phyloP scores from a whole-genome alignment of 192 early-diverging fungal species.

The Chytriomyces hyalinus region DNA sequence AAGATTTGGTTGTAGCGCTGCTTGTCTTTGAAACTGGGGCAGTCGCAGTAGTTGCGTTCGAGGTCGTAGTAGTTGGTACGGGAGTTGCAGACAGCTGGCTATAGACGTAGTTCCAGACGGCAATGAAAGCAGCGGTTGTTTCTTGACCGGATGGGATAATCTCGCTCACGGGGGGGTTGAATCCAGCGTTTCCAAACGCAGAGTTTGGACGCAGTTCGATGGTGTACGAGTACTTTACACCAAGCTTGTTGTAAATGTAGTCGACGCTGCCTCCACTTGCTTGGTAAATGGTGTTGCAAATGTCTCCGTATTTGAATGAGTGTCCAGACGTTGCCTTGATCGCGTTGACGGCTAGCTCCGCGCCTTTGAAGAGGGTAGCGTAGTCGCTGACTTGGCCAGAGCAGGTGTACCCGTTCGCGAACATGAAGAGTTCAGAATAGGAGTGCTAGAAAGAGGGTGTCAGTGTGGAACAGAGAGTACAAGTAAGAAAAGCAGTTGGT shows the following conservation, averaged over 20 bases:
- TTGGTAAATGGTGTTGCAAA: conserved; percentile 45
- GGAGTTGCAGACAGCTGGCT: neutral
- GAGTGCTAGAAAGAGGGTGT: conserved; percentile 45
- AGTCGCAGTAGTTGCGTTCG: neutral
- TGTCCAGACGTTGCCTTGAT: conserved; percentile 26
- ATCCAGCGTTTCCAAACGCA: conserved; percentile 17
- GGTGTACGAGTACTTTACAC: conserved; percentile 40
- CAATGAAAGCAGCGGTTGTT: conserved; percentile 31
- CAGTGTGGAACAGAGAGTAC: neutral
- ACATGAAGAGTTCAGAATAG: conserved; percentile 68
- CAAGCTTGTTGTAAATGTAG: conserved; percentile 39
- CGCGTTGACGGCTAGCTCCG: conserved; percentile 33
- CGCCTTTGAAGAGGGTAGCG: conserved; percentile 20
- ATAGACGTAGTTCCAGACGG: conserved; percentile 34
- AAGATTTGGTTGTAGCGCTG: neutral
- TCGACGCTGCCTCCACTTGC: conserved; percentile 43
- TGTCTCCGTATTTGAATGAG: conserved; percentile 31
- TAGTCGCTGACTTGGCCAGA: conserved; percentile 29
- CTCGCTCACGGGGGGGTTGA: conserved; percentile 35
- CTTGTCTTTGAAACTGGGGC: neutral
- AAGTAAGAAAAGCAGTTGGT: neutral
- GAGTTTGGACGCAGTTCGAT: conserved; percentile 39
- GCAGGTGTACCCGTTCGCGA: conserved; percentile 42
- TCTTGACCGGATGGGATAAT: conserved; percentile 41
- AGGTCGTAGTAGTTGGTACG: neutral